Percentiles rank a stretch among this genome's conserved stretches.
These are phyloP conservation scores for Colletotrichum theobromicola DNA, from an alignment of 2,329 filamentous ascomycete genomes.

Conservation along the genomic window DNA sequence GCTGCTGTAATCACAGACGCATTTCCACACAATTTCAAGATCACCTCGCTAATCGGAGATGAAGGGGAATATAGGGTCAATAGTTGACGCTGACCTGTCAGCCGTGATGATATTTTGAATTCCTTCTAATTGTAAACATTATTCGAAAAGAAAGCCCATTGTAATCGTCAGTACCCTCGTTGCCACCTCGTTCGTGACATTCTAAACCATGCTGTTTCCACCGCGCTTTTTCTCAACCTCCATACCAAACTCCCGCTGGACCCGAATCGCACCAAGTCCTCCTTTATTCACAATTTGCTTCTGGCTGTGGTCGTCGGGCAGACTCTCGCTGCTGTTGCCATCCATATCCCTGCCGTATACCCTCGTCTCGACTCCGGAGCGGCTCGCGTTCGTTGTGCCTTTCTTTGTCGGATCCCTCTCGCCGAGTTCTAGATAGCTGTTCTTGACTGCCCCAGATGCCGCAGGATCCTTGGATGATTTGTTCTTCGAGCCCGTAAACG, in stretches of 20 bases:
- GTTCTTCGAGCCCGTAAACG: constrained; percentile 13
- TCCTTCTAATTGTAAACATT: background rate
- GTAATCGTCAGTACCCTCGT: background rate
- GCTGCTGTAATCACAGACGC: too few species aligned
- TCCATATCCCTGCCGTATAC: constrained; percentile 15
- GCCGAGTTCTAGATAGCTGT: constrained; percentile 15
- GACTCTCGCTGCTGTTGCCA: constrained; percentile 2
- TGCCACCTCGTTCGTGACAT: background rate
- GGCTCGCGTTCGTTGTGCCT: background rate
- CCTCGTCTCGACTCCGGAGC: constrained; percentile 4
- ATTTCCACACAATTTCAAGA: background rate
- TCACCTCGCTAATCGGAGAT: background rate
- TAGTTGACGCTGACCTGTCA: background rate
- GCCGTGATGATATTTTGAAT: background rate
- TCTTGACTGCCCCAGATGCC: background rate
- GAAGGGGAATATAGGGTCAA: background rate
- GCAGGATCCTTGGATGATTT: constrained; percentile 6
- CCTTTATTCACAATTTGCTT: background rate
- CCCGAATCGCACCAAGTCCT: constrained; percentile 8
- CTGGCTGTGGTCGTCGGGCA: constrained; percentile 14
- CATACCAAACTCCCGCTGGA: constrained; percentile 10
- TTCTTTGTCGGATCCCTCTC: constrained; percentile 9
- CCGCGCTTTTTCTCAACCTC: constrained; percentile 4
- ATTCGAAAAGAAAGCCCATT: background rate
- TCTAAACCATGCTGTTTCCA: background rate